Evolutionary conservation across 2,329 filamentous ascomycete genomes (phyloP).

Genomic region (Chrysosphaeria jannelii): DNA sequence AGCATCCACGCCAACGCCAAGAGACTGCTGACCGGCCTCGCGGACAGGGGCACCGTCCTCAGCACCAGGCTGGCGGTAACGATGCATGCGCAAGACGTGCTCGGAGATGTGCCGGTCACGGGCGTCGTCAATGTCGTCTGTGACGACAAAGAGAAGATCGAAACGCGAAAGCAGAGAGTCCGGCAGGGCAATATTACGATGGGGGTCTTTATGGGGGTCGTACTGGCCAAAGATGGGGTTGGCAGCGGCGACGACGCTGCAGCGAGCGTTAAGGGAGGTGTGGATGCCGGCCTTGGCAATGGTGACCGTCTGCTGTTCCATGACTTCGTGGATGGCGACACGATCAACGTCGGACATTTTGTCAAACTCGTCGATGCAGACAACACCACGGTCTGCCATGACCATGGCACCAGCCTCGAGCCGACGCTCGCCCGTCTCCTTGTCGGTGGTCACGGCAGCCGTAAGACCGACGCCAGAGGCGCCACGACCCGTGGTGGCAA

Average conservation of each 20-base stretch:
- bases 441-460: slow-evolving; percentile 83
- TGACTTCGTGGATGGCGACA: slow-evolving; percentile 98
- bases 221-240: slow-evolving; percentile 98
- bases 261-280: slow-evolving; percentile 84
- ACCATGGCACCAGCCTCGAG: slow-evolving; percentile 98
- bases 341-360: slow-evolving; percentile 98
- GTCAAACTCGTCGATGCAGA: slow-evolving; percentile 98
- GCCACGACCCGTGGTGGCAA: slow-evolving; percentile 85
- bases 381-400: slow-evolving; percentile 80
- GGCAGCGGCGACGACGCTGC: slow-evolving; percentile 83
- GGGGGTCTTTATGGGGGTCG: slow-evolving; percentile 91
- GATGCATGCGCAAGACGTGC: slow-evolving; percentile 89
- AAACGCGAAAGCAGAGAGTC: slow-evolving; percentile 95
- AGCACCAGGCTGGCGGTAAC: slow-evolving; percentile 70
- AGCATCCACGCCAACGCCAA: slow-evolving; percentile 64
- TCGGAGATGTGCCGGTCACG: slow-evolving; percentile 78
- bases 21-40: slow-evolving; percentile 54
- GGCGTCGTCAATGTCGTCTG: slow-evolving; percentile 89
- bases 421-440: slow-evolving; percentile 83
- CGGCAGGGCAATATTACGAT: slow-evolving; percentile 91
- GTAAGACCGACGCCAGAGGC: slow-evolving; percentile 96
- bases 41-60: slow-evolving; percentile 88
- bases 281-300: slow-evolving; percentile 98
- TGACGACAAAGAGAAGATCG: slow-evolving; percentile 89
- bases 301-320: slow-evolving; percentile 98